Evolutionary conservation across 139 green algal species (phyloP).

Genomic region (Deuterostichococcus epilithicus): DNA sequence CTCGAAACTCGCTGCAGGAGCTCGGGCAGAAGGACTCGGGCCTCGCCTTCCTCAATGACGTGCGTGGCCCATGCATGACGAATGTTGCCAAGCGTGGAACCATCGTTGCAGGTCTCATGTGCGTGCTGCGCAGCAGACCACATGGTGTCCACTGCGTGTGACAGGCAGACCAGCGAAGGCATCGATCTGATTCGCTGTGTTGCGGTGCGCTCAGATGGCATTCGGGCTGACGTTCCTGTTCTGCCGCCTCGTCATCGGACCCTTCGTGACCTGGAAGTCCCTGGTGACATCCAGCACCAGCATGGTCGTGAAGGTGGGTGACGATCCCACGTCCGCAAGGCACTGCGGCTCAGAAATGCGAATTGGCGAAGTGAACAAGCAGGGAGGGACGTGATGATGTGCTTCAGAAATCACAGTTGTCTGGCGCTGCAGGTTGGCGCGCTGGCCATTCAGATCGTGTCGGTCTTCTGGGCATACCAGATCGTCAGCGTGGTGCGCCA

Average conservation of each 20-base stretch:
- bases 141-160: no score
- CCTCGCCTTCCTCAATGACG: conserved; percentile 3
- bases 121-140: no score
- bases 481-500: not conserved
- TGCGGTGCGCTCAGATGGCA: no score
- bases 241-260: not conserved
- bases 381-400: no score
- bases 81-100: no score
- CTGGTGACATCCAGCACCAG: not conserved
- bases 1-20: conserved; percentile 10
- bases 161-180: no score
- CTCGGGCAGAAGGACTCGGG: conserved; percentile 14
- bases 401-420: no score
- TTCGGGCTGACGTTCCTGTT: not conserved
- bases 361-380: no score
- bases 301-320: not conserved
- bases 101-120: no score
- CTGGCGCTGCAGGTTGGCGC: not conserved
- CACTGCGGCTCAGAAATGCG: no score
- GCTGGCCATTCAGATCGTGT: not conserved
- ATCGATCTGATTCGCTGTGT: no score
- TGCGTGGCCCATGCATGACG: not conserved
- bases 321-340: not conserved
- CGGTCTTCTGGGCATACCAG: not conserved
- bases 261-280: not conserved